A percentile compares a stretch with the other conserved stretches of the same genome.
These are phyloP conservation scores for Globisporangium irregulare DNA, from an alignment of 352 stramenopile species.

Conservation along the genomic window DNA sequence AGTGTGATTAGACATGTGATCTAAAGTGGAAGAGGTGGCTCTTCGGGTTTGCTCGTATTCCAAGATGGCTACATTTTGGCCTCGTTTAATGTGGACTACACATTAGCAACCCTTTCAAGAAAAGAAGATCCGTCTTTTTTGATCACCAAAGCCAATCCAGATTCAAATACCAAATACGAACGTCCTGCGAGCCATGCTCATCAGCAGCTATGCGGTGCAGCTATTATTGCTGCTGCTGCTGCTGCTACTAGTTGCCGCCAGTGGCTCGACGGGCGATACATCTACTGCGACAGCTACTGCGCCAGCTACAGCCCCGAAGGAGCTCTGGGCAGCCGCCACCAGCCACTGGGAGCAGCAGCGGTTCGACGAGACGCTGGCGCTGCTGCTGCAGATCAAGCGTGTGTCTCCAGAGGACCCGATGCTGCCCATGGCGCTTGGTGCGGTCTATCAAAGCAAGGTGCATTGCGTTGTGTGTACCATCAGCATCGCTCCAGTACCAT, in stretches of 20 bases:
- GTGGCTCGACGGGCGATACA: neutral
- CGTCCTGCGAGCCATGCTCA: neutral
- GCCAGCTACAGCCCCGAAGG: slow-evolving; percentile 1
- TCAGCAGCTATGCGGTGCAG: neutral
- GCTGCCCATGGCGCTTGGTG: slow-evolving; percentile 25
- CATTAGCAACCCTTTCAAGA: neutral
- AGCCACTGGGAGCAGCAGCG: slow-evolving; percentile 21
- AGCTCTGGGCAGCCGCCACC: slow-evolving; percentile 31
- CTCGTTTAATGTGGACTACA: slow-evolving; percentile 6
- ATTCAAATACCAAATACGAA: neutral
- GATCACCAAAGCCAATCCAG: neutral
- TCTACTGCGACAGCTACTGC: neutral
- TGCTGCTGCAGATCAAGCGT: slow-evolving; percentile 28
- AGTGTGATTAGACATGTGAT: neutral
- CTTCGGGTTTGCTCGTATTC: neutral
- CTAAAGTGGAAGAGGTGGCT: neutral
- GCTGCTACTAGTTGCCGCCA: neutral
- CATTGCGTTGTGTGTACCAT: neutral
- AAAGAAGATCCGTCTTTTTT: neutral
- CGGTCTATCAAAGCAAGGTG: slow-evolving; percentile 29
- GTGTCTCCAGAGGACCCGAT: slow-evolving; percentile 23
- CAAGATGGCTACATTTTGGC: slow-evolving; percentile 8
- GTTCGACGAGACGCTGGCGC: slow-evolving; percentile 25
- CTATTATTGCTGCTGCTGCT: neutral
- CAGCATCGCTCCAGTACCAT: neutral